Base-by-base conservation (phyloP, 1,139 yeast genomes). In the Debaryomyces nepalensis region DNA sequence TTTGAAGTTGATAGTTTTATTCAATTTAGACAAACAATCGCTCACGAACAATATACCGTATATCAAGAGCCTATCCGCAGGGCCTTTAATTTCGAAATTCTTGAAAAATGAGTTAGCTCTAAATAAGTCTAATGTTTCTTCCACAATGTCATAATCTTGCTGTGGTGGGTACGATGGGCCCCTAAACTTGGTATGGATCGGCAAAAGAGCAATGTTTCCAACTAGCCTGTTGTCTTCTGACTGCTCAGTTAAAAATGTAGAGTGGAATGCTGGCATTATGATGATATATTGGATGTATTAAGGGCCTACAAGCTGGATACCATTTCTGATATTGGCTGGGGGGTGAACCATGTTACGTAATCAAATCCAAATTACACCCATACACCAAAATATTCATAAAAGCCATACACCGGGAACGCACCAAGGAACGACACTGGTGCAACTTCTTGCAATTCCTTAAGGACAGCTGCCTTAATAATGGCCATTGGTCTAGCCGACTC, bases 61-160 rank as follows among this genome's bases (percentile, higher is more conserved):
- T 57, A 95, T 91, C 49, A 93, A 74, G n/a, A 93, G 79, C 53
- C 99, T 77, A 65, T 93, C 99, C 3, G 97, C 87, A 14, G 96
- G 89, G 9, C 97, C 96, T 63, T 89, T 89, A 68, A 93, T 90
- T 68, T 95, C 99, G 65, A 93, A 95, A 73, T 93, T 93, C 62
- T 88, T 86, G 77, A 95, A 93, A 68, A 93, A 91, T 5, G 97
- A 87, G 66, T 93, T 93, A 57, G 98, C 97, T 52, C 99, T 77
- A 66, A 93, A 93, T 46, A 93, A 75, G 65, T 93, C 99, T 46
- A 93, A 70, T 21, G 84, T 78, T 65, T 93, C 99, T 59, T 93
- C 99, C 45, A 87, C 77, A 46, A 93, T 87, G 64, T 93, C 99
- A 63, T 90, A 91, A 54, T 87, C 96, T 21, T 81, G 79, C 45